Evolutionary conservation across 1,284 basidiomycete species (phyloP).

Genomic region (Chalciporus sp.): DNA sequence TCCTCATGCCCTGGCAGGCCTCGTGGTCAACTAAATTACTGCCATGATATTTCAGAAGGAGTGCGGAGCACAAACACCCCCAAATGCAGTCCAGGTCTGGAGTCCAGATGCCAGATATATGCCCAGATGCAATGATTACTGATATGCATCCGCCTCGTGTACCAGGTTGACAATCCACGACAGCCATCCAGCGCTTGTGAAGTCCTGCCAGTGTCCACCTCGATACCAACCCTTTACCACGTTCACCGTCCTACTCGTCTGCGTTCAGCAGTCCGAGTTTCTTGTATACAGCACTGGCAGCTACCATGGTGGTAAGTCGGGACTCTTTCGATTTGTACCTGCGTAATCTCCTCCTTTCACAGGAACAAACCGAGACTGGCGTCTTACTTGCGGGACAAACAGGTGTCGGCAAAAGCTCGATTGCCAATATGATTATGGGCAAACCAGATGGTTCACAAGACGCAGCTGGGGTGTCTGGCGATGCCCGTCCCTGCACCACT

Average conservation of each 20-base stretch:
- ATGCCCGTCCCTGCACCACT: slow-evolving; percentile 23
- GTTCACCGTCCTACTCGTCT: background rate
- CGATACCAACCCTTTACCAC: slow-evolving; percentile 8
- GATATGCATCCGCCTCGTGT: slow-evolving; percentile 34
- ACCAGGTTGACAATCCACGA: background rate
- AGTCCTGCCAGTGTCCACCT: background rate
- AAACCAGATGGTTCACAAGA: slow-evolving; percentile 1
- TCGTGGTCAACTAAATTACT: background rate
- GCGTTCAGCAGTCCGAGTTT: background rate
- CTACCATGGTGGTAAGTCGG: slow-evolving; percentile 23
- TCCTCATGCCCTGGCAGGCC: too few relatives aligned
- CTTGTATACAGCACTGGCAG: background rate
- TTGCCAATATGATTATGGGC: slow-evolving; percentile 29
- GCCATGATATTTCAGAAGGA: too few relatives aligned
- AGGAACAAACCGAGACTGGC: slow-evolving; percentile 12
- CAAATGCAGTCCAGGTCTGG: slow-evolving; percentile 5
- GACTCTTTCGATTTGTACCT: background rate
- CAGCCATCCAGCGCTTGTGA: background rate
- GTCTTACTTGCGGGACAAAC: slow-evolving; percentile 29
- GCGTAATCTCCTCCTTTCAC: slow-evolving; percentile 7
- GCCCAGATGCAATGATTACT: slow-evolving; percentile 4
- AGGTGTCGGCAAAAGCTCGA: slow-evolving; percentile 29
- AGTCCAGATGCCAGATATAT: background rate
- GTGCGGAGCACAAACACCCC: slow-evolving; percentile 3
- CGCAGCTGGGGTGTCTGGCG: slow-evolving; percentile 22